A percentile compares a stretch with the other conserved stretches of the same genome.
Conservation (phyloP, 2,329 filamentous ascomycete species). For the Arthrinium phaeospermum region DNA sequence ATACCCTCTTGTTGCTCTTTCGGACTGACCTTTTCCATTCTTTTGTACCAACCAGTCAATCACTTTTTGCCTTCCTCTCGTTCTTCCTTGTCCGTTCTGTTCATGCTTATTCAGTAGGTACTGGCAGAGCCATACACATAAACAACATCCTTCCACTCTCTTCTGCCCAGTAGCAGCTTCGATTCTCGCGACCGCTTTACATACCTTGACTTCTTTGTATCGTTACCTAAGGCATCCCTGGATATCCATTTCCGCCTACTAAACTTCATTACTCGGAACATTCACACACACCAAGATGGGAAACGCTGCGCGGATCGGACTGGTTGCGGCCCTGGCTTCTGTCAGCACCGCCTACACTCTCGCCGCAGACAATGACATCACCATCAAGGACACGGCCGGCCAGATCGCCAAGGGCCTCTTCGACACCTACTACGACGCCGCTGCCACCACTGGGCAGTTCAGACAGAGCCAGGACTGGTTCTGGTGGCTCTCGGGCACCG, state of each 20-base stretch:
- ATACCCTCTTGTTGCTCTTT: conserved; percentile 4
- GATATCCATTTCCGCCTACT: neutral
- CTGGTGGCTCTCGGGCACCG: conserved; percentile 43
- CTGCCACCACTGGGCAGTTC: conserved; percentile 39
- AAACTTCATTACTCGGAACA: conserved; percentile 2
- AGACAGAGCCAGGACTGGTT: conserved; percentile 41
- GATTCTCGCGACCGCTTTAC: neutral
- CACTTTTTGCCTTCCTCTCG: conserved; percentile 9
- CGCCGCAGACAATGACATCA: conserved; percentile 27
- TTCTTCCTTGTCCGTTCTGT: conserved; percentile 12
- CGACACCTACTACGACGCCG: conserved; percentile 35
- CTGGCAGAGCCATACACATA: conserved; percentile 11
- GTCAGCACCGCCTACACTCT: conserved; percentile 27
- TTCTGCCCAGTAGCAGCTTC: conserved; percentile 16
- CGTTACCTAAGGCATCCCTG: neutral
- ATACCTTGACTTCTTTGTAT: conserved; percentile 1
- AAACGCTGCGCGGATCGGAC: neutral
- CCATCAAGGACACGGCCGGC: conserved; percentile 31
- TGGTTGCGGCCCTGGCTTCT: conserved; percentile 25
- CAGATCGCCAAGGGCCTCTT: conserved; percentile 38
- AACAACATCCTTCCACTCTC: conserved; percentile 1
- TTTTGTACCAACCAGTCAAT: conserved; percentile 9
- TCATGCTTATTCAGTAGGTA: neutral
- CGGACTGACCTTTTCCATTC: conserved; percentile 11
- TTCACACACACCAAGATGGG: neutral